Conservation (phyloP, 768 basidiomycete genomes). For the Boletus rubropictus region DNA sequence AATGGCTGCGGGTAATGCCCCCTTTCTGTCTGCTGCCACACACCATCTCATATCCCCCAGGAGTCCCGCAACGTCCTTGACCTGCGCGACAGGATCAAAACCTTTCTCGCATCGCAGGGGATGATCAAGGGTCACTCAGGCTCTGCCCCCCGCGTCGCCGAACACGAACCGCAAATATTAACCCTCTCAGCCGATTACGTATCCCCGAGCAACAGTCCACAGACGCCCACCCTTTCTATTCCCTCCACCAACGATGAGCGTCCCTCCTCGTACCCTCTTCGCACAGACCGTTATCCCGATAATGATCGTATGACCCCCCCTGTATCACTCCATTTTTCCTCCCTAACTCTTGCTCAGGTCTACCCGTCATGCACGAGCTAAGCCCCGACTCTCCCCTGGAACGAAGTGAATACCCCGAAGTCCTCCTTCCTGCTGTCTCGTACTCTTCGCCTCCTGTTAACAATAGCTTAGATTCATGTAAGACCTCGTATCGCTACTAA, state of each 20-base stretch:
- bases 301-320: conserved; percentile 24
- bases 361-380: conserved; percentile 28
- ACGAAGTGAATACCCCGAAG: conserved; percentile 26
- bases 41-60: conserved; percentile 33
- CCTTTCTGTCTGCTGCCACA: background rate
- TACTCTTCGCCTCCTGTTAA: conserved; percentile 34
- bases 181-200: conserved; percentile 39
- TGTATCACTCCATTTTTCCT: background rate
- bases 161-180: conserved; percentile 54
- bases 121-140: conserved; percentile 89
- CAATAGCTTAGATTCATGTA: conserved; percentile 66
- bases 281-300: conserved; percentile 24
- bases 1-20: conserved; percentile 70
- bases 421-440: conserved; percentile 27
- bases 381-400: conserved; percentile 32
- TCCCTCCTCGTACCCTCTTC: conserved; percentile 32
- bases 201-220: conserved; percentile 38
- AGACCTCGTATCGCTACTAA: conserved; percentile 68
- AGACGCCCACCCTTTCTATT: conserved; percentile 44
- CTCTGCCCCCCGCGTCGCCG: conserved; percentile 51
- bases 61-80: conserved; percentile 63
- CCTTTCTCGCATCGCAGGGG: conserved; percentile 71
- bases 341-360: conserved; percentile 14
- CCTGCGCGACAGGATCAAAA: conserved; percentile 73
- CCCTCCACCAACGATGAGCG: conserved; percentile 38